Evolutionary conservation across 805 yeast species (phyloP).

Genomic region (Ogataea minuta): DNA sequence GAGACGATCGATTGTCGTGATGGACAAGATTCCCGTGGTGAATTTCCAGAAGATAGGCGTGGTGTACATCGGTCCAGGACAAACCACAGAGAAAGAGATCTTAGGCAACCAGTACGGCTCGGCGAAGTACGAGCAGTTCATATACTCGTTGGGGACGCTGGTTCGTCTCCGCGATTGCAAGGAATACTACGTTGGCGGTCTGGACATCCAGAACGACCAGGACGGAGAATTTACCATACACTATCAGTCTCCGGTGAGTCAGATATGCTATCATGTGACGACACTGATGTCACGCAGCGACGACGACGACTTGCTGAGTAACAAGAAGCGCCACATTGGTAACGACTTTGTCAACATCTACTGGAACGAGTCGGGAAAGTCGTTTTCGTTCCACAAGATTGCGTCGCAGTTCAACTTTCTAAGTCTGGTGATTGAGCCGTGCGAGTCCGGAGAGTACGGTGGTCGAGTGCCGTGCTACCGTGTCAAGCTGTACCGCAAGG

Average conservation of each 20-base stretch:
- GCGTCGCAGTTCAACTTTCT: constrained; percentile 81
- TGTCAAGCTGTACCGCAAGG: constrained; percentile 61
- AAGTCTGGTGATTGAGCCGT: constrained; percentile 72
- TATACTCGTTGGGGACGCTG: constrained; percentile 57
- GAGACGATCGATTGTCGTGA: constrained; percentile 52
- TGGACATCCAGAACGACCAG: constrained; percentile 63
- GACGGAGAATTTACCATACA: constrained; percentile 77
- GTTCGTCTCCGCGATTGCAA: constrained; percentile 55
- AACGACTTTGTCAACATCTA: constrained; percentile 78
- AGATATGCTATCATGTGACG: constrained; percentile 73
- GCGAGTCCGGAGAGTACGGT: constrained; percentile 10
- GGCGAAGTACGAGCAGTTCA: constrained; percentile 53
- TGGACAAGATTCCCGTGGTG: constrained; percentile 76
- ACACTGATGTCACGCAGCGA: constrained; percentile 70
- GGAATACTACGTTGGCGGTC: constrained; percentile 68
- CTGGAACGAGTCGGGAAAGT: constrained; percentile 70
- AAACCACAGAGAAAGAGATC: constrained; percentile 60
- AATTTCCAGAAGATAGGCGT: constrained; percentile 79
- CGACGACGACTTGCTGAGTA: constrained; percentile 42
- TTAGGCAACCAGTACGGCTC: constrained; percentile 67
- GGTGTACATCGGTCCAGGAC: constrained; percentile 69
- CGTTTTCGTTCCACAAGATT: constrained; percentile 62
- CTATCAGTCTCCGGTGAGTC: constrained; percentile 71
- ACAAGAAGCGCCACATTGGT: constrained; percentile 84
- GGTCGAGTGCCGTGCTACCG: constrained; percentile 39